Evolutionary conservation across 1,284 basidiomycete genomes (phyloP), one percentile per base, ranked within the genome.

Genomic region (Vanrija humicola): DNA sequence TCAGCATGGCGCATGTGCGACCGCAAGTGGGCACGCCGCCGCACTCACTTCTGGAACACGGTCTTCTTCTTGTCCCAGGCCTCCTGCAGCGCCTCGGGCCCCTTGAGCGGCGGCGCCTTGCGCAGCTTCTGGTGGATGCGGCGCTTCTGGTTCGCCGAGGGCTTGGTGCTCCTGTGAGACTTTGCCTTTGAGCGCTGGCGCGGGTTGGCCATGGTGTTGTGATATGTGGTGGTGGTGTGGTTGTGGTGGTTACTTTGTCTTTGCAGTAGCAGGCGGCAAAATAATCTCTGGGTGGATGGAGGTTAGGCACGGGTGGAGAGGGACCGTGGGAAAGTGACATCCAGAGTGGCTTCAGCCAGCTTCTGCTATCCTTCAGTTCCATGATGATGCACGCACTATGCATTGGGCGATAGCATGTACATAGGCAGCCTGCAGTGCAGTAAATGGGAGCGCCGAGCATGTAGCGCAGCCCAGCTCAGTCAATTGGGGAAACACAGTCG

Each of bases 51-150:
- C 82, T 97, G 94, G 64, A 84, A 83, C 25, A 95, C 86, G 7
- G 94, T 98, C 79, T 90, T 91, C 58, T 80, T 82, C 64, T 84
- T 85, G 75, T 96, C 89, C 93, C 94, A 97, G 49, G 85, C 84
- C 46, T 89, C 86, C 69, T 89, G 88, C 54, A 97, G 79, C 16
- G 83, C 79, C 71, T 88, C 87, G 2, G 92, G 89, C 0, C 89
- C 93, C 56, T 86, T 84, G 58, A 97, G 86, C 14, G 86, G 88
- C 68, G 86, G 89, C 55, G 89, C 80, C 62, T 87, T 84, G 65
- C 83, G 84, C 23, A 69, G 55, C 58, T 69, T 69, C 43, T 70
- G 68, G 57, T 73, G 70, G 46, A 76, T 55, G 54, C 72, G 61
- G 46, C 68, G 54, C 39, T 69, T 68, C 26, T 67, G 61, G 46